Percentiles rank a stretch among this genome's conserved stretches.
These are phyloP conservation scores for Arachis monticola DNA, from an alignment of 331 rosid species.

Conservation along the genomic window DNA sequence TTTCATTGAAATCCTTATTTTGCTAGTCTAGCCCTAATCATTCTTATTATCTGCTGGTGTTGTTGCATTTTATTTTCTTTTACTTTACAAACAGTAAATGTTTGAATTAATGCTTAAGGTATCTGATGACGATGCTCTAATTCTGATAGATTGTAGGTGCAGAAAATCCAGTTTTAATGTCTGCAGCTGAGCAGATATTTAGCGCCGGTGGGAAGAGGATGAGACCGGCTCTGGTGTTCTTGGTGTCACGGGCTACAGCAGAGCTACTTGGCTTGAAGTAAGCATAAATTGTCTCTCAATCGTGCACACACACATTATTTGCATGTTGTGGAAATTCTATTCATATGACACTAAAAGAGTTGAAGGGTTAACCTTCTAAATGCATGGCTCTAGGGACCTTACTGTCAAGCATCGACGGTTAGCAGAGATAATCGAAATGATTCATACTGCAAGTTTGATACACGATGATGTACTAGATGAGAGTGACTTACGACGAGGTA, in stretches of 20 bases:
- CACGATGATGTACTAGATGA: slow-evolving; percentile 97
- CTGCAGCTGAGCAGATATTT: slow-evolving; percentile 97
- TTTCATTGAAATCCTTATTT: slow-evolving; percentile 25
- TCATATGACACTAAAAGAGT: slow-evolving; percentile 23
- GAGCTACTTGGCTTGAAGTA: slow-evolving; percentile 79
- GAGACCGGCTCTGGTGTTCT: slow-evolving; percentile 96
- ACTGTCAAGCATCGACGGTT: slow-evolving; percentile 81
- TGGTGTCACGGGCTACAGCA: slow-evolving; percentile 93
- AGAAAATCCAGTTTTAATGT: slow-evolving; percentile 90
- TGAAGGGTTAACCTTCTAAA: slow-evolving; percentile 39
- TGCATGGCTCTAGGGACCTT: slow-evolving; percentile 73
- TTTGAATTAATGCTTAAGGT: neutral
- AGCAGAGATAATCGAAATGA: slow-evolving; percentile 99
- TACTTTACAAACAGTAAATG: neutral
- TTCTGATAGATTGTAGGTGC: slow-evolving; percentile 84
- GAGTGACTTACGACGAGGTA: slow-evolving; percentile 88
- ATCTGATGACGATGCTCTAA: slow-evolving; percentile 43
- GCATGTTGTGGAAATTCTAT: slow-evolving; percentile 21
- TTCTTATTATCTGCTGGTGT: slow-evolving; percentile 18
- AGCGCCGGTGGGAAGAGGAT: slow-evolving; percentile 99
- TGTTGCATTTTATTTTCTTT: slow-evolving; percentile 19
- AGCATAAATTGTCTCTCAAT: slow-evolving; percentile 43
- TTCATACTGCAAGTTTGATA: slow-evolving; percentile 97
- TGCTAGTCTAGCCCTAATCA: neutral
- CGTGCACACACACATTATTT: neutral